A percentile compares a stretch with the other conserved stretches of the same genome.
Evolutionary conservation across 371 early-diverging fungal species (phyloP).

Genomic region (Rhizopus sp.): DNA sequence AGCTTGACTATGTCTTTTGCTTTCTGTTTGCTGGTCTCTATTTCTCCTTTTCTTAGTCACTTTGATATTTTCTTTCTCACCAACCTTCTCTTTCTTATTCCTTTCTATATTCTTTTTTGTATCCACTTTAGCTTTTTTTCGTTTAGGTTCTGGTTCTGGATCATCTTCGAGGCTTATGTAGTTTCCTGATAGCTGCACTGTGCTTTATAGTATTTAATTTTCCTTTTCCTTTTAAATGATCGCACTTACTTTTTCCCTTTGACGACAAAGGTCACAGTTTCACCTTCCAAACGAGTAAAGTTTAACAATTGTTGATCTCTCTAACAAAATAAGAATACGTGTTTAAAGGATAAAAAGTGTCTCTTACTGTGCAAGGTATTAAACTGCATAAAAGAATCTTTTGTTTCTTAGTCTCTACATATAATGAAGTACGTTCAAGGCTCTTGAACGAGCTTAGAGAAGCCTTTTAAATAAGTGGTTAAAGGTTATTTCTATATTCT

Average conservation of each 20-base stretch:
- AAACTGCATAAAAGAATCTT: not conserved
- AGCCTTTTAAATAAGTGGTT: not conserved
- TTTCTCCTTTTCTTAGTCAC: too few relatives aligned
- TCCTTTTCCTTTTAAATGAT: too few relatives aligned
- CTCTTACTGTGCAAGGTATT: not conserved
- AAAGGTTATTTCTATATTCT: not conserved
- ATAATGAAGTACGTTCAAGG: not conserved
- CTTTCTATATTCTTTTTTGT: too few relatives aligned
- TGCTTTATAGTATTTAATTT: too few relatives aligned
- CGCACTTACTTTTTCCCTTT: not conserved
- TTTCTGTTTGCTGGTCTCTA: too few relatives aligned
- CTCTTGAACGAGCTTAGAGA: not conserved
- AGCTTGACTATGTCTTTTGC: too few relatives aligned
- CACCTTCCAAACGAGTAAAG: not conserved
- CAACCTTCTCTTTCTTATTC: too few relatives aligned
- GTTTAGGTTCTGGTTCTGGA: too few relatives aligned
- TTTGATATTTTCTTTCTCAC: too few relatives aligned
- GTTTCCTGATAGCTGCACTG: too few relatives aligned
- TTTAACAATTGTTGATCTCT: not conserved
- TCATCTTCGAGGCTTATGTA: too few relatives aligned
- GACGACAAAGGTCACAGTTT: not conserved
- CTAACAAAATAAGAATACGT: not conserved
- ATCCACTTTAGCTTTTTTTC: too few relatives aligned
- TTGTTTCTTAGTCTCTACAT: not conserved
- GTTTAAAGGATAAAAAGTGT: not conserved